Conservation (phyloP, 352 stramenopile genomes). For the Thalassiosira exigua region DNA sequence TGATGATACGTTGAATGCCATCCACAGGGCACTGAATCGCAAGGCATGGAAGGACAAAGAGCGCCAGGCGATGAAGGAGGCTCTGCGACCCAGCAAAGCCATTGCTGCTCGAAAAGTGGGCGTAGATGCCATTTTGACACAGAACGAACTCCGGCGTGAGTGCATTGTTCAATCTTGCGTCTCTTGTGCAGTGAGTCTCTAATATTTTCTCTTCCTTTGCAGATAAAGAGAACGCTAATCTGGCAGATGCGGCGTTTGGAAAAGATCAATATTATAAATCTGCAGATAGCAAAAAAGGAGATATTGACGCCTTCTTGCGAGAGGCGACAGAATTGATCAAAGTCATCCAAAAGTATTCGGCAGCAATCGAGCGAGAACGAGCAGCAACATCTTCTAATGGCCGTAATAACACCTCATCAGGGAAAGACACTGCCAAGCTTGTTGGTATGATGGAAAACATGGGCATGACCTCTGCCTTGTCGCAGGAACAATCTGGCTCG, state of each 20-base stretch:
- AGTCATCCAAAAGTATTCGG: slow-evolving; percentile 83
- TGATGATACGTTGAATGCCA: slow-evolving; percentile 62
- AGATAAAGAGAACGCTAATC: slow-evolving; percentile 61
- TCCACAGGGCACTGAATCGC: slow-evolving; percentile 64
- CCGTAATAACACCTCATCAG: slow-evolving; percentile 28
- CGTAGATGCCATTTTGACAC: slow-evolving; percentile 71
- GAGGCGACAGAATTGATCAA: slow-evolving; percentile 74
- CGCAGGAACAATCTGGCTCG: slow-evolving; percentile 61
- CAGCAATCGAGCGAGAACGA: slow-evolving; percentile 62
- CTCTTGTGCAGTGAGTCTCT: slow-evolving; percentile 27
- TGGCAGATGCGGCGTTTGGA: slow-evolving; percentile 59
- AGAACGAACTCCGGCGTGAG: slow-evolving; percentile 62
- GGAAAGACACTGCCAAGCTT: slow-evolving; percentile 71
- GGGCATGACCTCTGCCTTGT: slow-evolving; percentile 81
- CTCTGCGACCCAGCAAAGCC: slow-evolving; percentile 21
- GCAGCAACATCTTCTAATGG: slow-evolving; percentile 28
- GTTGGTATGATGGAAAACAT: slow-evolving; percentile 77
- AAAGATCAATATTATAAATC: slow-evolving; percentile 3
- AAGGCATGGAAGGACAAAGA: slow-evolving; percentile 71
- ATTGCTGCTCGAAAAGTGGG: slow-evolving; percentile 70
- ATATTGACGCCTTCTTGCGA: slow-evolving; percentile 77
- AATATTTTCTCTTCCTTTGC: slow-evolving; percentile 1
- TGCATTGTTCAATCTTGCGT: neutral
- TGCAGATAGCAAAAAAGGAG: slow-evolving; percentile 31
- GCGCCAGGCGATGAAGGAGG: slow-evolving; percentile 40